These are phyloP conservation scores for Fusarium annulatum DNA, from an alignment of 2,329 filamentous ascomycete species.

Conservation along the genomic window DNA sequence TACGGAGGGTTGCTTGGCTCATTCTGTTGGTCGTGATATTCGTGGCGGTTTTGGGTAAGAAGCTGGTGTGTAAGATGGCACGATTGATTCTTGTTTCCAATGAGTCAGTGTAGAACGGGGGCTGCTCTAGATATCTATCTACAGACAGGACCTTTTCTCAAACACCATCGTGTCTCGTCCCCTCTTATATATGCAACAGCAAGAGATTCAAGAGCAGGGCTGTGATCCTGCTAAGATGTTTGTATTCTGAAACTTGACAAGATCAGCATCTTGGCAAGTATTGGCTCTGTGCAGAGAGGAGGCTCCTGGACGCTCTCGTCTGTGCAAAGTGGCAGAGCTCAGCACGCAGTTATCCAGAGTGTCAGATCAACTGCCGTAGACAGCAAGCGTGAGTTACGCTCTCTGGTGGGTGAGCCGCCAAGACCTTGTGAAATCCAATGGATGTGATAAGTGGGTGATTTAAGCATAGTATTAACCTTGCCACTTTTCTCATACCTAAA, in stretches of 20 bases:
- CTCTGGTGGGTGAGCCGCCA: neutral
- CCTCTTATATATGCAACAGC: conserved; percentile 30
- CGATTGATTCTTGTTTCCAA: neutral
- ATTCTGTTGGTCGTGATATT: conserved; percentile 11
- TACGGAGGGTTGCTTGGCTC: conserved; percentile 34
- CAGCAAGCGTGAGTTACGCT: neutral
- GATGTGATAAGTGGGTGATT: conserved; percentile 6
- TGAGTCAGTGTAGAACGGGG: neutral
- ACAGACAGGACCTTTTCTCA: neutral
- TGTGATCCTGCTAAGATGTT: conserved; percentile 12
- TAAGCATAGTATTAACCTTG: conserved; percentile 25
- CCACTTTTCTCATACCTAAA: conserved; percentile 20
- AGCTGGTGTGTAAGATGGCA: neutral
- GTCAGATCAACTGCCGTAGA: neutral
- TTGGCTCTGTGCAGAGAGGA: neutral
- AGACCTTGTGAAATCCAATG: conserved; percentile 3
- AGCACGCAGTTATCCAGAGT: neutral
- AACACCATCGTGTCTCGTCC: conserved; percentile 6
- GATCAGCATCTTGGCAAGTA: conserved; percentile 35
- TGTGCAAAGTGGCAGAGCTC: neutral
- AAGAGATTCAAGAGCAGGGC: conserved; percentile 19
- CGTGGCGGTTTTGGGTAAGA: neutral
- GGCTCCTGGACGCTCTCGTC: neutral
- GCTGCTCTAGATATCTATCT: conserved; percentile 1
- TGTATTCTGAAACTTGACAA: conserved; percentile 25